Percentiles rank a stretch among this genome's conserved stretches.
phyloP scores from a whole-genome alignment of 768 basidiomycete genomes.

The Trametes cubensis region DNA sequence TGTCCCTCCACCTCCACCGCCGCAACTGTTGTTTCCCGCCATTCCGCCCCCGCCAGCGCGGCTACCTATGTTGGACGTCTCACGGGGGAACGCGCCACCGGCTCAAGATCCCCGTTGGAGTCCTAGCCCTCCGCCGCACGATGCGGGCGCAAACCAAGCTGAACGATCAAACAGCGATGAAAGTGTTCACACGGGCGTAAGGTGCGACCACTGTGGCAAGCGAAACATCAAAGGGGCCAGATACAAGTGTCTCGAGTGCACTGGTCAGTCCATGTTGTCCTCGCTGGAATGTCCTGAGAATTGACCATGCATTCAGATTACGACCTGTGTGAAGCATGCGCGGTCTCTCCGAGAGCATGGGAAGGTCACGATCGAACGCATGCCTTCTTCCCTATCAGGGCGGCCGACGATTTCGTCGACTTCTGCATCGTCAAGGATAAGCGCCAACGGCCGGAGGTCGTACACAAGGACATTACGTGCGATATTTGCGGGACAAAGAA shows the following conservation, averaged over 20 bases:
- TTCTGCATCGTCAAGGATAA: slow-evolving; percentile 16
- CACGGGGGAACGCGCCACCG: not conserved
- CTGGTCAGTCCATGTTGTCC: slow-evolving; percentile 13
- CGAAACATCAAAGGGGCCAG: slow-evolving; percentile 24
- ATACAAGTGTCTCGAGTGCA: slow-evolving; percentile 28
- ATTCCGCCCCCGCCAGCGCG: not conserved
- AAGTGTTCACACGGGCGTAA: slow-evolving; percentile 14
- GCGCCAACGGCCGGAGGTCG: not conserved
- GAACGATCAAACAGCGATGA: not conserved
- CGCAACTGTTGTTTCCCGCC: not conserved
- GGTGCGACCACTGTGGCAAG: slow-evolving; percentile 27
- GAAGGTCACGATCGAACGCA: slow-evolving; percentile 19
- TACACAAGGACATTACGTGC: slow-evolving; percentile 61
- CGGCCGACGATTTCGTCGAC: slow-evolving; percentile 5
- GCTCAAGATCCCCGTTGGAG: not conserved
- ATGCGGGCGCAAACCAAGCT: not conserved
- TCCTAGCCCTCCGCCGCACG: not conserved
- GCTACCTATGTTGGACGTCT: too few relatives aligned
- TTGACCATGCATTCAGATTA: slow-evolving; percentile 17
- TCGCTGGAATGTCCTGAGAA: not conserved
- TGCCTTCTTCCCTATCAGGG: slow-evolving; percentile 25
- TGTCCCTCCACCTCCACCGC: slow-evolving; percentile 1
- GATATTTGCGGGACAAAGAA: slow-evolving; percentile 53
- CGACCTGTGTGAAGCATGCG: slow-evolving; percentile 27
- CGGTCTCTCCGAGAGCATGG: slow-evolving; percentile 16